Evolutionary conservation across 148 eudicot genomes (phyloP).

Genomic region (Bassia scoparia): DNA sequence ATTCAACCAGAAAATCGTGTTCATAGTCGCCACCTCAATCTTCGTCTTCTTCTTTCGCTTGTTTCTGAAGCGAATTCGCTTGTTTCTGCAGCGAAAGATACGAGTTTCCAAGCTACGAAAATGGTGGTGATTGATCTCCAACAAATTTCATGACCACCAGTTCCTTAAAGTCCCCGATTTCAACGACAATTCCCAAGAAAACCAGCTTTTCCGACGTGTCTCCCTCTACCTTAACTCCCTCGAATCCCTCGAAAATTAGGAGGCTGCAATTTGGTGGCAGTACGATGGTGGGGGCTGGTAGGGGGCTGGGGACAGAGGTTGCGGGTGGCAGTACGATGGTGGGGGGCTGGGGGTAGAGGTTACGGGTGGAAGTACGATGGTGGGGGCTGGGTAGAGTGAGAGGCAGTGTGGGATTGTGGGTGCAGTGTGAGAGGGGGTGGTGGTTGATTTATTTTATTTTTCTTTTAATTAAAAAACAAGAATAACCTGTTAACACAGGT

Average conservation of each 20-base stretch:
- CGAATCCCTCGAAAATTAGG: constrained; percentile 55
- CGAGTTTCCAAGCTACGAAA: constrained; percentile 17
- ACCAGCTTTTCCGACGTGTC: constrained; percentile 54
- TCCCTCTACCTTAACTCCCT: constrained; percentile 59
- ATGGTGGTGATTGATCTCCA: constrained; percentile 34
- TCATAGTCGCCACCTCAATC: not conserved
- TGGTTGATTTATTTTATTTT: too few species aligned
- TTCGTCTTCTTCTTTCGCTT: constrained; percentile 11
- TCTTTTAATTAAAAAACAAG: too few species aligned
- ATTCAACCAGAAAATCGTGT: not conserved
- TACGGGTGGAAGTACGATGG: too few species aligned
- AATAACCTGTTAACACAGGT: too few species aligned
- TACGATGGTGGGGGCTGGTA: too few species aligned
- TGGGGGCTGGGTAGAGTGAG: too few species aligned
- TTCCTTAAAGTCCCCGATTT: constrained; percentile 59
- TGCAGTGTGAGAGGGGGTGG: too few species aligned
- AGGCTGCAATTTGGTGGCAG: too few species aligned
- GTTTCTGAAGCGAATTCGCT: constrained; percentile 25
- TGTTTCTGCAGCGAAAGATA: constrained; percentile 30
- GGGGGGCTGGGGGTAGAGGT: too few species aligned
- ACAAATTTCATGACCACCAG: constrained; percentile 62
- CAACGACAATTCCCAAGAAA: constrained; percentile 50
- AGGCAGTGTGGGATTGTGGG: too few species aligned
- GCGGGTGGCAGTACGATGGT: too few species aligned
- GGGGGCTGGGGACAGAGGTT: too few species aligned